Percentiles rank a stretch among this genome's conserved stretches.
These are phyloP conservation scores for Basidiobolus meristosporus DNA, from an alignment of 371 early-diverging fungal species.

Conservation along the genomic window DNA sequence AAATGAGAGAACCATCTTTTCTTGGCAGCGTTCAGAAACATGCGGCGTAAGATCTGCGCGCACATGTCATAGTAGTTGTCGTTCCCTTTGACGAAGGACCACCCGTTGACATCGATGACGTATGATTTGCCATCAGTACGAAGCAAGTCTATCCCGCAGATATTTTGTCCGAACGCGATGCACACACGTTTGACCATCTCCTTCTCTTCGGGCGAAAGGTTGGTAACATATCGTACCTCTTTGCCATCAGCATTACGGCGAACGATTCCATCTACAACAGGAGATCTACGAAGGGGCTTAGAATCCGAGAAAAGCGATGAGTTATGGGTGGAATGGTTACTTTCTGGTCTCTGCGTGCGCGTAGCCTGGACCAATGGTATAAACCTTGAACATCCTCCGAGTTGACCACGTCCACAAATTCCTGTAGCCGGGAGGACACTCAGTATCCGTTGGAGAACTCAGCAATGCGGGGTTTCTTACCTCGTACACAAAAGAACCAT, in stretches of 20 bases:
- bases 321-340: conserved; percentile 15
- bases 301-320: conserved; percentile 10
- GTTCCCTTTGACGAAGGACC: conserved; percentile 98
- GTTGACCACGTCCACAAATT: conserved; percentile 84
- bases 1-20: conserved; percentile 25
- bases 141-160: conserved; percentile 93
- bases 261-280: conserved; percentile 95
- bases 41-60: conserved; percentile 45
- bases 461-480: neutral
- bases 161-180: conserved; percentile 71
- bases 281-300: conserved; percentile 33
- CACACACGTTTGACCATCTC: conserved; percentile 66
- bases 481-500: conserved; percentile 89
- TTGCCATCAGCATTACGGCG: conserved; percentile 91
- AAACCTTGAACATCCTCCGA: conserved; percentile 95
- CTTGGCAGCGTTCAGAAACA: conserved; percentile 35
- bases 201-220: conserved; percentile 61
- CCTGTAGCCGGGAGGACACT: conserved; percentile 7
- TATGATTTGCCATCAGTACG: conserved; percentile 69
- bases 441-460: too few relatives aligned
- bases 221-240: conserved; percentile 84
- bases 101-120: conserved; percentile 98
- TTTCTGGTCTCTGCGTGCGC: conserved; percentile 97
- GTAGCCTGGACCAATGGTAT: conserved; percentile 78
- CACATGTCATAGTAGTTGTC: conserved; percentile 83